Base-by-base conservation (phyloP, 2,329 filamentous ascomycete species). In the Lachnellula arida region DNA sequence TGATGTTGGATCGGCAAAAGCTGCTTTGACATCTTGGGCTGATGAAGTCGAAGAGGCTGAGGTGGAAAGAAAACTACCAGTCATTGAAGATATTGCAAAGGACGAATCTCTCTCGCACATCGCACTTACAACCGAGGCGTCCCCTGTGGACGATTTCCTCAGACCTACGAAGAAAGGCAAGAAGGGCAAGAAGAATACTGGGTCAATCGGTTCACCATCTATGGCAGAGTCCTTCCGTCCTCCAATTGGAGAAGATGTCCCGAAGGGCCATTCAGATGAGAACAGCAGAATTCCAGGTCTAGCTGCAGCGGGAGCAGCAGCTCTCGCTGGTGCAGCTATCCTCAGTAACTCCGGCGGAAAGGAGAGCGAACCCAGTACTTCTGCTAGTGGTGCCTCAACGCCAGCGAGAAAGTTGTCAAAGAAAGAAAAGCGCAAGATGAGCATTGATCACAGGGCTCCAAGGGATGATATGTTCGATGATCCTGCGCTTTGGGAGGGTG, bases 381-480 rank as follows among this genome's bases (percentile, higher is more conserved):
- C 53, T 5, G 71, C 70, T 15, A 71, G 69, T 22, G 70, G 71
- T 17, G 65, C 71, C n/a, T 71, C 71, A 58, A 70, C 67, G 19
- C 68, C 64, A 22, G 59, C 59, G 5, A 71, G 69, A 58, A 74
- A 63, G 35, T 25, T 70, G 55, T 69, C 65, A 42, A 72, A 71
- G 57, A 72, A 73, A 53, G 71, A 73, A 49, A 68, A 67, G 56
- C 65, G 71, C 46, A 71, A 72, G 59, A 72, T 72, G 66, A 67
- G 67, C 47, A 65, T 73, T 57, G 76, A 77, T 60, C 73, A 73
- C 59, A 69, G 72, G 59, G 65, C 69, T 37, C 55, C 70, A 12
- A 66, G 65, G 14, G 74, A 78, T 46, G 75, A 78, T 60, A 63
- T 75, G 32, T 75, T 77, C 64, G 74, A 79, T 58, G 73, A 78